Percentiles rank a stretch among this genome's conserved stretches.
phyloP scores from a whole-genome alignment of 2,329 filamentous ascomycete genomes.

The Davidsoniella australis region DNA sequence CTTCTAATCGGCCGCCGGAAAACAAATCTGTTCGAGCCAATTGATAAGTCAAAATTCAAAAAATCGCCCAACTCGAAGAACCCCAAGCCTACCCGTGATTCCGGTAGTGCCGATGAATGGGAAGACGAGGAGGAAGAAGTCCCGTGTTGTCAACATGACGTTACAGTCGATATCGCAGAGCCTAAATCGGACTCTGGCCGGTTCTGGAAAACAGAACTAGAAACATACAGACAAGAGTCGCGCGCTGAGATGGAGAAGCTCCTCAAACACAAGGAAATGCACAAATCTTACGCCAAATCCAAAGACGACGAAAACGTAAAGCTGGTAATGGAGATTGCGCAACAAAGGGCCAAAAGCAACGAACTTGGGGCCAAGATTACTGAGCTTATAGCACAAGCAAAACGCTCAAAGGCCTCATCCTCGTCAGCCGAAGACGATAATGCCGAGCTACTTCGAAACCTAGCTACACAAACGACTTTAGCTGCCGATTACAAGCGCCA shows the following conservation, averaged over 20 bases:
- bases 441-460: constrained; percentile 32
- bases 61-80: constrained; percentile 11
- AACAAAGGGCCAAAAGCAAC: constrained; percentile 54
- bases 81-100: constrained; percentile 14
- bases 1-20: constrained; percentile 15
- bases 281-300: constrained; percentile 61
- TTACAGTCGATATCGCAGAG: constrained; percentile 54
- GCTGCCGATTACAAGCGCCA: constrained; percentile 40
- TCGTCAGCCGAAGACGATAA: constrained; percentile 24
- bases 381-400: constrained; percentile 29
- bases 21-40: constrained; percentile 28
- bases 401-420: constrained; percentile 15
- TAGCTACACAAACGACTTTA: constrained; percentile 39
- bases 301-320: constrained; percentile 58
- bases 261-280: constrained; percentile 62
- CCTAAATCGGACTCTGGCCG: constrained; percentile 58
- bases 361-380: constrained; percentile 42
- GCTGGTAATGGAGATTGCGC: constrained; percentile 45
- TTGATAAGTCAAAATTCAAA: constrained; percentile 26
- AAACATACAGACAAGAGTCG: constrained; percentile 55
- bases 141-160: constrained; percentile 35
- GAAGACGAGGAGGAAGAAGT: constrained; percentile 32
- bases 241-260: constrained; percentile 60
- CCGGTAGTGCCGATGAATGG: constrained; percentile 29
- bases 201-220: constrained; percentile 67